Evolutionary conservation across 192 early-diverging fungal genomes (phyloP), one percentile per base, ranked within the genome.

Genomic region (Podila clonocystis): DNA sequence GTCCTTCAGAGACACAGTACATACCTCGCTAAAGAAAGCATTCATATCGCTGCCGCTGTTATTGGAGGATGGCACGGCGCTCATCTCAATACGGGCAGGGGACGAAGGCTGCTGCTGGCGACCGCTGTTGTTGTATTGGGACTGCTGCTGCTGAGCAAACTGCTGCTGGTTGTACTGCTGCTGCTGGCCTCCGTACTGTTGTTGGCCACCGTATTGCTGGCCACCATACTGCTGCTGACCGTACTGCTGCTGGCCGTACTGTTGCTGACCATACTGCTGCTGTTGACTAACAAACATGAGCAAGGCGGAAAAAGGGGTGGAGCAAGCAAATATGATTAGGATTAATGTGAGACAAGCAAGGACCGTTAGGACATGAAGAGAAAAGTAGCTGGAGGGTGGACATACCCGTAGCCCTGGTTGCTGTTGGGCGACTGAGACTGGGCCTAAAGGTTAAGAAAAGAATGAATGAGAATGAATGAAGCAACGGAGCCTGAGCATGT

Each of bases 81-180:
- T 57, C 77, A 80, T 80, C 52, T 80, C 77, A 17, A 80, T 80
- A 31, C 77, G 60, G 41, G 67, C 62, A 6, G 77, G 77, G 13
- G 69, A 69, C 20, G 77, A 66, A 36, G 28, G 62, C 41, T n/a
- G n/a, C n/a, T n/a, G n/a, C n/a, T 55, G 71, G 26, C 57, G 33
- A 34, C 67, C 70, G 45, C 34, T 45, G 15, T 34, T 24, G 9
- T 70, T 61, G 34, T 72, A 72, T 36, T 78, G 75, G 6, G 55
- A 22, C 45, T 70, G 68, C 41, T 70, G 68, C 57, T 78, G 66
- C 64, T 78, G 75, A 58, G 73, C 73, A 50, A 75, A 75, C 58
- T 76, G 74, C 33, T 76, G 74, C n/a, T 75, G 67, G 11, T 70
- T 52, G 13, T 31, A 17, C 4, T 63, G 36, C 48, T 74, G 65